These are phyloP conservation scores for Boechera retrofracta DNA, from an alignment of 345 rosid genomes.

Conservation along the genomic window DNA sequence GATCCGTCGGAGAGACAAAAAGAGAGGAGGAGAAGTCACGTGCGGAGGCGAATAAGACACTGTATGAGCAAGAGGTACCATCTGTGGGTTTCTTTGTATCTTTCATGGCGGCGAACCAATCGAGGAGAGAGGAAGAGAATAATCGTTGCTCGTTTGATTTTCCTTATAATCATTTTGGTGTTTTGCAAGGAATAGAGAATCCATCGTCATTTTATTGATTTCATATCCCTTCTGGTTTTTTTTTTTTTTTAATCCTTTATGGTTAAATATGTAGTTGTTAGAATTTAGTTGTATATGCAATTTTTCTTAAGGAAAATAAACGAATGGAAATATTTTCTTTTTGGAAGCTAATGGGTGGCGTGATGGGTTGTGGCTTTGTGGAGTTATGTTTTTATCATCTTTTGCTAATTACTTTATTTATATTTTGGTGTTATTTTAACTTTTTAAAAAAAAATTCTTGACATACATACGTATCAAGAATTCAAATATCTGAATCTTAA, in stretches of 20 bases:
- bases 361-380: neutral
- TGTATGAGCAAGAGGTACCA: no score
- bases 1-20: slow-evolving; percentile 18
- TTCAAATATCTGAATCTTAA: no score
- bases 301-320: slow-evolving; percentile 4
- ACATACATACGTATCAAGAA: neutral
- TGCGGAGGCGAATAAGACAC: neutral
- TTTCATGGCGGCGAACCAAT: slow-evolving; percentile 38
- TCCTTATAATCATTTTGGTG: neutral
- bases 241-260: neutral
- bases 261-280: neutral
- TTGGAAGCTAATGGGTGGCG: neutral
- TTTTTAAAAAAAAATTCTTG: no score
- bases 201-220: slow-evolving; percentile 35
- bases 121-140: slow-evolving; percentile 15
- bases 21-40: slow-evolving; percentile 16
- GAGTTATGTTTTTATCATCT: neutral
- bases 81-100: slow-evolving; percentile 4
- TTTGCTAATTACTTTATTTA: neutral
- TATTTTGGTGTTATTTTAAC: no score
- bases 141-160: slow-evolving; percentile 35
- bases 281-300: neutral
- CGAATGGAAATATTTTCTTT: neutral
- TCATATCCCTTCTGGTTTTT: neutral
- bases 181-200: slow-evolving; percentile 13